Evolutionary conservation across 306 rosid genomes (phyloP), one percentile per base, ranked within the genome.

Genomic region (Arachis stenosperma): DNA sequence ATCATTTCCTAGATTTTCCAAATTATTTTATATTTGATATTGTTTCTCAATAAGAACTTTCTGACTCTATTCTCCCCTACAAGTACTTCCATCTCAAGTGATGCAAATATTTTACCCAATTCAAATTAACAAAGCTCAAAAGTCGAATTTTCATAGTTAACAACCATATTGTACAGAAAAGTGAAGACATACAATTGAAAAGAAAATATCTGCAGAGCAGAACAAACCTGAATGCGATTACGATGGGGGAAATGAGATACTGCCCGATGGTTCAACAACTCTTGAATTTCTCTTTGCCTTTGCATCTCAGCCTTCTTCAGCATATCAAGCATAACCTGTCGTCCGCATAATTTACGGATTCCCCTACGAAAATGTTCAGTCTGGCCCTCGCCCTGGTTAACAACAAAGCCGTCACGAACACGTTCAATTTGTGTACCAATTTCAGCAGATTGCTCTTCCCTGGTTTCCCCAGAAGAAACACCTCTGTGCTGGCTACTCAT

Each of bases 261-360:
- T n/a, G 92, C 87, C 47, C 61, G 88, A 47, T 78, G 90, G 79
- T 79, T 90, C 60, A 70, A 74, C 88, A 95, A 87, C 41, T 73
- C 88, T 80, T 91, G 90, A 82, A 90, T 90, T 84, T 95, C 99
- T 62, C 81, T 73, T 57, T 86, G 91, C 79, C 98, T 91, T 78
- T 91, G 96, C 74, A 81, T 86, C 84, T 95, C 98, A 77, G 96
- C 92, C 87, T 79, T 91, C 89, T 83, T 90, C 47, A 95, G 74
- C 99, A 95, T 95, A 78, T 95, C 99, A 75, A 95, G 91, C 82
- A 91, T 78, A 68, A 86, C 90, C 83, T 95, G 99, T 64, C 96
- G 88, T 75, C 99, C 99, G 71, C 93, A 88, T 84, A 95, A 83
- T 78, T 79, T 88, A 7, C 99, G 92, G 61, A 88, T 85, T 27